Percentiles rank a stretch among this genome's conserved stretches.
phyloP scores from a whole-genome alignment of 2,329 filamentous ascomycete genomes.

The Decorospora gaudefroyi region DNA sequence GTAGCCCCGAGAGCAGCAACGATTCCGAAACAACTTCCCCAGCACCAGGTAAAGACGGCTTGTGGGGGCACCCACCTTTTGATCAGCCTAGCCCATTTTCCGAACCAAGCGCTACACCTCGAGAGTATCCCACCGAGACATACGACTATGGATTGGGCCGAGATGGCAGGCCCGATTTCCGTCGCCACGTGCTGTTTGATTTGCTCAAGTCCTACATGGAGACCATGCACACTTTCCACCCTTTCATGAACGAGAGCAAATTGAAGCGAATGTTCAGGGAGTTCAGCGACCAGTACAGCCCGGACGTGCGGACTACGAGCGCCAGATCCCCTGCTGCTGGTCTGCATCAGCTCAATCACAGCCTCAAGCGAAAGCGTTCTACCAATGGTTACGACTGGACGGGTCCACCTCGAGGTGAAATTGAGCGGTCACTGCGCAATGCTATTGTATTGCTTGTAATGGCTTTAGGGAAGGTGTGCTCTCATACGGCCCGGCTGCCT shows the following conservation, averaged over 20 bases:
- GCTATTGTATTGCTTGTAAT: constrained; percentile 82
- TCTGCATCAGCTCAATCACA: constrained; percentile 28
- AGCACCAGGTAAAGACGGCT: constrained; percentile 51
- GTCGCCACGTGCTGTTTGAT: constrained; percentile 55
- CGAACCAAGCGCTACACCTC: constrained; percentile 25
- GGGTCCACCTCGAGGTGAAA: constrained; percentile 28
- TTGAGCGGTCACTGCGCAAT: constrained; percentile 56
- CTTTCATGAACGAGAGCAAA: constrained; percentile 62
- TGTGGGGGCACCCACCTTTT: constrained; percentile 57
- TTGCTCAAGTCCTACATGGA: constrained; percentile 61
- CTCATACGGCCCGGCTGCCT: constrained; percentile 55
- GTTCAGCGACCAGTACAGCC: constrained; percentile 44
- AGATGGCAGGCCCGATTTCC: constrained; percentile 60
- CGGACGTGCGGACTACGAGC: constrained; percentile 28
- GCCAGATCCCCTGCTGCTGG: constrained; percentile 31
- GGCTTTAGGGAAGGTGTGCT: constrained; percentile 83
- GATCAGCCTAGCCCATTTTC: constrained; percentile 45
- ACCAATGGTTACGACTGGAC: constrained; percentile 34
- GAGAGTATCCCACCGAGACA: too few relatives aligned
- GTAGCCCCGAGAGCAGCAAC: constrained; percentile 43
- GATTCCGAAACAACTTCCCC: constrained; percentile 49
- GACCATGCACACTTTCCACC: constrained; percentile 67
- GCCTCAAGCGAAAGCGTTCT: constrained; percentile 46
- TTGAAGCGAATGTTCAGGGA: constrained; percentile 60
- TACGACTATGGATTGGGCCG: constrained; percentile 58